Evolutionary conservation across 2,329 filamentous ascomycete genomes (phyloP).

Genomic region (Scytalidium sp.): DNA sequence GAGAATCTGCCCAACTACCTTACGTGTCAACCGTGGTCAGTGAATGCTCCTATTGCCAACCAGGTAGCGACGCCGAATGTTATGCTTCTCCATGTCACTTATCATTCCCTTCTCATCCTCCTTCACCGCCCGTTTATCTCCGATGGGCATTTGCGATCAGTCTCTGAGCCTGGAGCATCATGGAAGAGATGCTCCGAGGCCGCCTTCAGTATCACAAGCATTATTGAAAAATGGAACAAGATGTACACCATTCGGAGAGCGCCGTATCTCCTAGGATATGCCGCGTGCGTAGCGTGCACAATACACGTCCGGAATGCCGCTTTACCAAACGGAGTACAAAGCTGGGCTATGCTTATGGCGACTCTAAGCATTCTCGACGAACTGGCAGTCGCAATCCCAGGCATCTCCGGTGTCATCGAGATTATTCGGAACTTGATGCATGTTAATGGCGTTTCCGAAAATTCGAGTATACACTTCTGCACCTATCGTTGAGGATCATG

Average conservation of each 20-base stretch:
- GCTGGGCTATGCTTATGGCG: not conserved
- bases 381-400: not conserved
- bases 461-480: not conserved
- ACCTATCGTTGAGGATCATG: not conserved
- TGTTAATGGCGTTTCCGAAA: not conserved
- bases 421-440: not conserved
- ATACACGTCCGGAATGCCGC: constrained; percentile 50
- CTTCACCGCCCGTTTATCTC: constrained; percentile 51
- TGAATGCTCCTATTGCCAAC: constrained; percentile 13
- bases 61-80: constrained; percentile 41
- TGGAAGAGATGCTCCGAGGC: constrained; percentile 45
- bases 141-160: constrained; percentile 44
- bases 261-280: constrained; percentile 53
- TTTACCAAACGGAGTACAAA: constrained; percentile 22
- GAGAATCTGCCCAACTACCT: constrained; percentile 39
- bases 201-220: constrained; percentile 22
- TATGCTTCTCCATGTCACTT: constrained; percentile 43
- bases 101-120: constrained; percentile 49
- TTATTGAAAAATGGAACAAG: constrained; percentile 35
- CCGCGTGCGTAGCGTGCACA: constrained; percentile 46
- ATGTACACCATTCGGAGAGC: constrained; percentile 45
- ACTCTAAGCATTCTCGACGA: not conserved
- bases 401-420: not conserved
- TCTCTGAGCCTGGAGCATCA: constrained; percentile 36
- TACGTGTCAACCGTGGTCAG: constrained; percentile 26